These are phyloP conservation scores for Pythium brachiatum DNA, from an alignment of 352 stramenopile species.

Conservation along the genomic window DNA sequence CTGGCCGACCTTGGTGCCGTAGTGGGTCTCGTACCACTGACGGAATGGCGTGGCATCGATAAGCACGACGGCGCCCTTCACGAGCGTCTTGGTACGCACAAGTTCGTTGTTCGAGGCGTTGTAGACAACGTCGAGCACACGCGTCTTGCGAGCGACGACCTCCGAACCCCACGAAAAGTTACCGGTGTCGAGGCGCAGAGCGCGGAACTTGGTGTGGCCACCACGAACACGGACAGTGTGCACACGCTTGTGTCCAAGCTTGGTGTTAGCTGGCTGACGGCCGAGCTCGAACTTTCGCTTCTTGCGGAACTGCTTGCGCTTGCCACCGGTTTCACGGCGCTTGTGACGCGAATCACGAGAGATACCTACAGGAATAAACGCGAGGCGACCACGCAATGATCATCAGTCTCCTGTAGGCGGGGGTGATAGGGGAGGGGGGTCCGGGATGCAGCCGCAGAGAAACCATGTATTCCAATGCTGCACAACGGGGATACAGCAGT, in stretches of 20 bases:
- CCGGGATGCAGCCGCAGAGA: conserved; percentile 13
- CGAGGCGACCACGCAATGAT: conserved; percentile 10
- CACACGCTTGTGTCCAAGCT: conserved; percentile 97
- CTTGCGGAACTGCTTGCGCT: conserved; percentile 97
- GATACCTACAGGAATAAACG: conserved; percentile 90
- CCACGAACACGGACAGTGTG: conserved; percentile 94
- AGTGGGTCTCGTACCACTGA: conserved; percentile 99
- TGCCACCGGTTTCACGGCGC: conserved; percentile 98
- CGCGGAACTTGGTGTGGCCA: conserved; percentile 99
- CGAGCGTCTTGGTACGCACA: conserved; percentile 99
- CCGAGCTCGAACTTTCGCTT: conserved; percentile 99
- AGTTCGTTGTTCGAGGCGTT: conserved; percentile 99
- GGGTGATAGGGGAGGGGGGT: background rate
- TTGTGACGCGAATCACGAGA: conserved; percentile 99
- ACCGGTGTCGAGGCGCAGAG: conserved; percentile 96
- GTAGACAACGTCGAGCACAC: conserved; percentile 99
- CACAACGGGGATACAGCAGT: conserved; percentile 89
- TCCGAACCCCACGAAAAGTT: conserved; percentile 99
- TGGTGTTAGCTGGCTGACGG: conserved; percentile 97
- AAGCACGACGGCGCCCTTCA: conserved; percentile 98
- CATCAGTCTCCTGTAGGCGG: conserved; percentile 19
- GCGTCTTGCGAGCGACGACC: conserved; percentile 97
- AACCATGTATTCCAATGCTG: conserved; percentile 82
- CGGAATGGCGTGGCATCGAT: conserved; percentile 99
- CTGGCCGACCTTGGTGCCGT: conserved; percentile 91